Percentiles rank a stretch among this genome's conserved stretches.
Evolutionary conservation across 2,329 filamentous ascomycete genomes (phyloP).

Genomic region (Colletotrichum sp.): DNA sequence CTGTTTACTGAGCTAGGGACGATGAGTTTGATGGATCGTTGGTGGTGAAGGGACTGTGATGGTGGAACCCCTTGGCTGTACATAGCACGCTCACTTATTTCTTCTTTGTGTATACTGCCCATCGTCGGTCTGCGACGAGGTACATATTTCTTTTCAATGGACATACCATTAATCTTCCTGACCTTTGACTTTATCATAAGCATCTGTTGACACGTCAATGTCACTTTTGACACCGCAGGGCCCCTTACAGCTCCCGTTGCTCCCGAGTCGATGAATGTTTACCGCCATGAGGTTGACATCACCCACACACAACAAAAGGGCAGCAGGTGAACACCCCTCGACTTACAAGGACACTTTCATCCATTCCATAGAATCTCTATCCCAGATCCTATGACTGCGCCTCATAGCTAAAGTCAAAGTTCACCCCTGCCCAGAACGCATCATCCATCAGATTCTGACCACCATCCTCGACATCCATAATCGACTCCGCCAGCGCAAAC

Average conservation of each 20-base stretch:
- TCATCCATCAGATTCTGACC: neutral
- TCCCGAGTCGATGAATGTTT: accelerated
- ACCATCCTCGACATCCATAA: neutral
- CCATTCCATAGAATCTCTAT: neutral
- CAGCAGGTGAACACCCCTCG: too few species aligned
- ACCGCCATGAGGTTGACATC: neutral
- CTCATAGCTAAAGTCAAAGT: neutral
- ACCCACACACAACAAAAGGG: neutral
- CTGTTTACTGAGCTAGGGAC: conserved; percentile 33
- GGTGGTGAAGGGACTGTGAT: neutral
- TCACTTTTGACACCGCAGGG: too few species aligned
- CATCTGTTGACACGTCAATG: too few species aligned
- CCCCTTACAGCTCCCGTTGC: neutral
- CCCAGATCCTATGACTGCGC: neutral
- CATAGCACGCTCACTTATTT: neutral
- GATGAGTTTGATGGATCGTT: neutral
- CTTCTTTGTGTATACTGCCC: neutral
- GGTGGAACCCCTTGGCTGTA: neutral
- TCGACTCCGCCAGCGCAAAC: conserved; percentile 11
- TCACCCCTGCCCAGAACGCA: conserved; percentile 7
- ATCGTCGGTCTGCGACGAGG: neutral
- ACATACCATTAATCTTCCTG: neutral
- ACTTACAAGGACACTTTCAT: neutral
- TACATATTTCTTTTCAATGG: neutral
- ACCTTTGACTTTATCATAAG: neutral